Evolutionary conservation across 2,329 filamentous ascomycete species (phyloP), one percentile per base, ranked within the genome.

Genomic region (Sporothrix phasma): DNA sequence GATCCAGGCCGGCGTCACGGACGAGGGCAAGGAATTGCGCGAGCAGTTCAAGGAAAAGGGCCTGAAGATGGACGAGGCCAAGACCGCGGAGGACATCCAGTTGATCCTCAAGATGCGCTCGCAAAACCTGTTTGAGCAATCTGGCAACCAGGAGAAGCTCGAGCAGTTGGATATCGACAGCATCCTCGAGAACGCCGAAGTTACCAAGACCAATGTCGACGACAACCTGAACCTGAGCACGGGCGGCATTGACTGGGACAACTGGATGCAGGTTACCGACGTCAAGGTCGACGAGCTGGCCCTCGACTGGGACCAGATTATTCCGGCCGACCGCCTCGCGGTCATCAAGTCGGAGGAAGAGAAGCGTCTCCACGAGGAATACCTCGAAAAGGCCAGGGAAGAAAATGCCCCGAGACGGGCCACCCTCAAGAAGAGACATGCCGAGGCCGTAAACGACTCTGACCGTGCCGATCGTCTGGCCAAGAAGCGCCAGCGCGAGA

Each of bases 61-160:
- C 75, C 78, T 79, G 76, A 88, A 78, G 81, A 85, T 81, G 41
- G 88, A 88, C 63, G 92, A 96, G 70, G 92, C 93, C 7, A 93
- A 88, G 65, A 95, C 91, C 2, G 90, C 90, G 0, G 93, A 96
- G 68, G 94, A 97, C 72, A 97, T 97, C 69, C 96, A 94, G 67
- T 89, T 90, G 74, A 96, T 99, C 65, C 83, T 99, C 72, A 97
- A 97, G 78, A 92, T 93, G 76, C 89, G 94, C 69, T 96, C 94
- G n/a, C 94, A 97, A 73, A 96, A 94, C 76, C 96, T 99, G 88
- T 99, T 99, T 70, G 93, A 97, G 76, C 93, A 97, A 74, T 94
- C 90, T 11, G 90, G 91, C 65, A 99, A 99, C 73, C 94, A 99
- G 75, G 89, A 93, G 77, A 94, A 96, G 73, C 82, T 99, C 5